Base-by-base conservation (phyloP, 2,329 filamentous ascomycete genomes). In the Phialophora chinensis region DNA sequence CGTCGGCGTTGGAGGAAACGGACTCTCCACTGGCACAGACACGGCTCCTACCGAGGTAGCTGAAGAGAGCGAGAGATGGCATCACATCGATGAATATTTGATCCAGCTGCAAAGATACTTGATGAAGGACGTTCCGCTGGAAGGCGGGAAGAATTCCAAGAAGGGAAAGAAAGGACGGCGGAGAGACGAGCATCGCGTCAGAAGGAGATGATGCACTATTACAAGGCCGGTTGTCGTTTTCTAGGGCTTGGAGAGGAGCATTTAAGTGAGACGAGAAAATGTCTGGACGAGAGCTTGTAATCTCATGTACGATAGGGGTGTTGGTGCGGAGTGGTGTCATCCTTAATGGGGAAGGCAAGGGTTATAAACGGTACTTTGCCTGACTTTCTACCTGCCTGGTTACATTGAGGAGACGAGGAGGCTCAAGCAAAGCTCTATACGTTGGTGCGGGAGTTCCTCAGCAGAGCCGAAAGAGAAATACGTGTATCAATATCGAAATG, bases 41-140 rank as follows among this genome's bases (percentile, higher is more conserved):
- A 73, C 72, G 25, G 72, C 71, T 17, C 71, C 71, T 49, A 79
- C 77, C 6, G 77, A 77, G 20, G 81, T 82, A 31, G 79, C 80
- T 20, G 78, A 82, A 54, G 62, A 63, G 12, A 65, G 44, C 20
- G 82, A 80, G 47, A 81, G 75, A 62, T 83, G 90, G 66, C 79
- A 80, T 60, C 88, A 86, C 49, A 86, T 93, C 64, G 91, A 94
- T 75, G 88, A 92, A 60, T 92, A 90, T 75, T 89, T 95, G 84
- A 79, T 95, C 59, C 80, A 81, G 42, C 85, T 86, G 63, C 91
- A 93, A 88, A 84, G 85, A 54, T 88, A 82, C 80, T 80, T 84
- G 68, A 75, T 84, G 71, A 79, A 77, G 65, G 80, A 84, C 65
- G 79, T 83, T 54, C 82, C 82, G 23, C 76, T 85, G 29, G 77